These are phyloP conservation scores for Termitomyces sp. DNA, from an alignment of 768 basidiomycete genomes.

Conservation along the genomic window DNA sequence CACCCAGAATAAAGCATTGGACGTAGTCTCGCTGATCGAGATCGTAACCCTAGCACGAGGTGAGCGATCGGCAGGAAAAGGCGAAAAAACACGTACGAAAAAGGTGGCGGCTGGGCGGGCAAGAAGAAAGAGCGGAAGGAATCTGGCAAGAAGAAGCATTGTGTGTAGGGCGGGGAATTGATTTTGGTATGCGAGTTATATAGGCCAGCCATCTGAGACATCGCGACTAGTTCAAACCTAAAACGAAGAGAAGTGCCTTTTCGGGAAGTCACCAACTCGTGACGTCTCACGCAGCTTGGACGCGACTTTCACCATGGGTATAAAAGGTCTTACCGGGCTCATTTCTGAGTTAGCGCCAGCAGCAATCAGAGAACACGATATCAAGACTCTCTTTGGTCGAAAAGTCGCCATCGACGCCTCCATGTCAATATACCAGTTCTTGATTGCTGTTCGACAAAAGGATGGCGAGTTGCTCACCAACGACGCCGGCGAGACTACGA, in stretches of 20 bases:
- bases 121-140: slow-evolving; percentile 13
- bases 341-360: slow-evolving; percentile 88
- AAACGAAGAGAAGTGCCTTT: neutral
- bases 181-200: slow-evolving; percentile 6
- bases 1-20: slow-evolving; percentile 13
- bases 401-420: slow-evolving; percentile 99
- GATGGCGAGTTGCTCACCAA: slow-evolving; percentile 97
- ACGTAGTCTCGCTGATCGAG: slow-evolving; percentile 1
- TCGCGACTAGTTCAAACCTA: neutral
- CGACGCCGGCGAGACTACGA: slow-evolving; percentile 97
- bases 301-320: slow-evolving; percentile 60
- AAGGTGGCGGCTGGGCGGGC: slow-evolving; percentile 6
- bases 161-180: neutral
- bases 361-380: slow-evolving; percentile 88
- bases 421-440: slow-evolving; percentile 96
- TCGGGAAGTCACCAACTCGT: neutral
- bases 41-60: slow-evolving; percentile 7
- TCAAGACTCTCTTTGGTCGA: slow-evolving; percentile 95
- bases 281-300: neutral
- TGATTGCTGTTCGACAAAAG: slow-evolving; percentile 94
- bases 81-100: slow-evolving; percentile 1
- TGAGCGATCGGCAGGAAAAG: neutral
- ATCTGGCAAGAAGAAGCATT: slow-evolving; percentile 8
- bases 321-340: slow-evolving; percentile 91
- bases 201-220: slow-evolving; percentile 11